Percentiles rank a stretch among this genome's conserved stretches.
Conservation (phyloP, 805 yeast genomes). For the Candida verbasci region DNA sequence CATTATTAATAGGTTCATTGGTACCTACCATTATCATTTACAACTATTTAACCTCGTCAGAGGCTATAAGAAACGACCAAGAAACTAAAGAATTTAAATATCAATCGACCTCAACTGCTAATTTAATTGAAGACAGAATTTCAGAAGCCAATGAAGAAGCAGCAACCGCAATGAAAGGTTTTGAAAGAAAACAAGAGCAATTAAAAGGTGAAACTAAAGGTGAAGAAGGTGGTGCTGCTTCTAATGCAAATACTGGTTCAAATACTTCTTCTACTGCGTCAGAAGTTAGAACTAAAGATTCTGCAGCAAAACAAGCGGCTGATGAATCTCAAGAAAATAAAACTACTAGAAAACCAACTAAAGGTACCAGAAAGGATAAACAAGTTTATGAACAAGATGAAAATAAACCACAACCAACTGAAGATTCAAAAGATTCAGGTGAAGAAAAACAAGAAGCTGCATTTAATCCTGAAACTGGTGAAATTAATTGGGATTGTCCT, state of each 20-base stretch:
- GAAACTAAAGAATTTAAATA: background rate
- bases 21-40: constrained; percentile 6
- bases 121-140: constrained; percentile 3
- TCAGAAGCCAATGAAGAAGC: constrained; percentile 8
- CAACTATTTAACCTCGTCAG: background rate
- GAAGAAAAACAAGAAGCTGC: constrained; percentile 50
- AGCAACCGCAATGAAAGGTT: constrained; percentile 4
- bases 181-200: constrained; percentile 1
- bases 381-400: constrained; percentile 1
- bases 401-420: background rate
- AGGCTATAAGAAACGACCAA: constrained; percentile 3
- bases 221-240: background rate
- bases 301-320: constrained; percentile 1
- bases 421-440: constrained; percentile 1
- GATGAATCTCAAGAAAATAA: constrained; percentile 2
- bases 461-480: constrained; percentile 94
- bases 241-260: background rate
- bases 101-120: constrained; percentile 2
- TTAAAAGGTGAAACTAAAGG: background rate
- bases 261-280: background rate
- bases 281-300: background rate
- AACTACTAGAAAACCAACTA: constrained; percentile 4
- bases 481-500: constrained; percentile 99
- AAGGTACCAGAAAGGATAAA: constrained; percentile 3
- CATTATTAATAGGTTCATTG: constrained; percentile 2